These are phyloP conservation scores for Exophiala viscosa DNA, from an alignment of 2,329 filamentous ascomycete species.

Conservation along the genomic window DNA sequence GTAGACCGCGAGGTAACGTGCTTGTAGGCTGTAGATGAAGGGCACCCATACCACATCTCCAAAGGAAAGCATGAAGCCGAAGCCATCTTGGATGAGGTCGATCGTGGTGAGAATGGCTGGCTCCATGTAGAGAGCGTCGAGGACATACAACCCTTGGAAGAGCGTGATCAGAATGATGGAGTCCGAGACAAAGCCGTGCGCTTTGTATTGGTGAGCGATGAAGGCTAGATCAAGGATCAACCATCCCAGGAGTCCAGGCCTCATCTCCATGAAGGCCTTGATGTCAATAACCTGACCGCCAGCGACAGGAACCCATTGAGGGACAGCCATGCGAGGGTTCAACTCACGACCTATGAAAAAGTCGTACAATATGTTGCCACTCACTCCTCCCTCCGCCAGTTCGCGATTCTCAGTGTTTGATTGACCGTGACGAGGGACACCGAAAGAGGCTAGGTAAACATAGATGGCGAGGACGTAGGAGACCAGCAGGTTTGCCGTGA, in stretches of 20 bases:
- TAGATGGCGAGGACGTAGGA: slow-evolving; percentile 69
- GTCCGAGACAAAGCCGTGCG: slow-evolving; percentile 77
- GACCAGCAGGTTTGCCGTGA: slow-evolving; percentile 78
- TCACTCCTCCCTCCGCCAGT: slow-evolving; percentile 75
- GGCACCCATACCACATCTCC: slow-evolving; percentile 92
- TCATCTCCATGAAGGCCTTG: slow-evolving; percentile 83
- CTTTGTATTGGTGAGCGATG: slow-evolving; percentile 82
- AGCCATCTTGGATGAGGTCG: slow-evolving; percentile 88
- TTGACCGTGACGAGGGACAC: slow-evolving; percentile 59
- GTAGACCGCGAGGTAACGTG: slow-evolving; percentile 77
- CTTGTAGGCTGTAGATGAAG: slow-evolving; percentile 80
- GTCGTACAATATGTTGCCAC: slow-evolving; percentile 85
- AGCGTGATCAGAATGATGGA: slow-evolving; percentile 75
- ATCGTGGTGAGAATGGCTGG: slow-evolving; percentile 87
- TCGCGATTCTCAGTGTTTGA: slow-evolving; percentile 69
- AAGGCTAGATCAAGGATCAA: slow-evolving; percentile 79
- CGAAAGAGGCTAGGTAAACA: slow-evolving; percentile 79
- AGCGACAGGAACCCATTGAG: slow-evolving; percentile 62
- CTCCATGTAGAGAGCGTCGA: slow-evolving; percentile 86
- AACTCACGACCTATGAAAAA: slow-evolving; percentile 96
- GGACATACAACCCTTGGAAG: slow-evolving; percentile 76
- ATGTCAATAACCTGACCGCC: slow-evolving; percentile 73
- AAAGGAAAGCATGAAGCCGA: slow-evolving; percentile 92
- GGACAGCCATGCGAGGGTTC: slow-evolving; percentile 70
- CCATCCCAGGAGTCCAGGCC: slow-evolving; percentile 90